A percentile compares a stretch with the other conserved stretches of the same genome.
These are phyloP conservation scores for Trichoderma breve DNA, from an alignment of 2,329 filamentous ascomycete genomes.

Conservation along the genomic window DNA sequence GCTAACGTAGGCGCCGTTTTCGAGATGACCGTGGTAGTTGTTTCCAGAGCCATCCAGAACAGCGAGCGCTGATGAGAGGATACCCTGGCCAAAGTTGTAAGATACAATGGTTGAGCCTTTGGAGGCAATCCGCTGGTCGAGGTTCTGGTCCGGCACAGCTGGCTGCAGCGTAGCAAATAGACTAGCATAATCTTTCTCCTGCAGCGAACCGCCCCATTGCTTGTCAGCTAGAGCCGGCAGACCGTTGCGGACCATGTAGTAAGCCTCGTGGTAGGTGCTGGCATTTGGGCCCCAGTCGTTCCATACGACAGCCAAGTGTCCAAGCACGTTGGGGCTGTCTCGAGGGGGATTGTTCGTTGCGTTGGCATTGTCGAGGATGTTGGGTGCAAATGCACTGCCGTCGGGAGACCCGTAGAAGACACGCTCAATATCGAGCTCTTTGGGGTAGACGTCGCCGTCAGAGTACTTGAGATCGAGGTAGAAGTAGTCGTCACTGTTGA, in stretches of 20 bases:
- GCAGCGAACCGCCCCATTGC: conserved; percentile 28
- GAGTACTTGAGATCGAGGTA: conserved; percentile 27
- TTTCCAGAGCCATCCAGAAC: conserved; percentile 25
- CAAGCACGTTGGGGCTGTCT: conserved; percentile 23
- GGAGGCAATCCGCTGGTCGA: conserved; percentile 24
- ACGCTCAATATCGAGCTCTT: conserved; percentile 24
- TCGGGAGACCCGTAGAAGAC: conserved; percentile 23
- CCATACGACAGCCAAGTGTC: conserved; percentile 27
- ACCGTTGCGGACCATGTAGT: conserved; percentile 25
- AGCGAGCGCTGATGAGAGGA: conserved; percentile 27
- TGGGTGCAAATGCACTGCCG: conserved; percentile 25
- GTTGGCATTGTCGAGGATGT: conserved; percentile 26
- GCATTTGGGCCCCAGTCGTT: conserved; percentile 28
- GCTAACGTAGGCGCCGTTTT: conserved; percentile 32
- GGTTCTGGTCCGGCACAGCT: conserved; percentile 25
- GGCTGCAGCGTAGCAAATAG: conserved; percentile 25
- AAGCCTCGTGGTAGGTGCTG: conserved; percentile 27
- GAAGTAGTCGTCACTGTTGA: conserved; percentile 26
- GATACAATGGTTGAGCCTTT: conserved; percentile 23
- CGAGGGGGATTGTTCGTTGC: conserved; percentile 24
- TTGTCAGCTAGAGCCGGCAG: conserved; percentile 27
- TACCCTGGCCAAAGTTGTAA: conserved; percentile 25
- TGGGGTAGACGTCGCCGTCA: conserved; percentile 25
- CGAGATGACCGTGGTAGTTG: conserved; percentile 21
- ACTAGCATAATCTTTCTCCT: conserved; percentile 18